Base-by-base conservation (phyloP, 768 basidiomycete species). In the Pisolithus tinctorius region DNA sequence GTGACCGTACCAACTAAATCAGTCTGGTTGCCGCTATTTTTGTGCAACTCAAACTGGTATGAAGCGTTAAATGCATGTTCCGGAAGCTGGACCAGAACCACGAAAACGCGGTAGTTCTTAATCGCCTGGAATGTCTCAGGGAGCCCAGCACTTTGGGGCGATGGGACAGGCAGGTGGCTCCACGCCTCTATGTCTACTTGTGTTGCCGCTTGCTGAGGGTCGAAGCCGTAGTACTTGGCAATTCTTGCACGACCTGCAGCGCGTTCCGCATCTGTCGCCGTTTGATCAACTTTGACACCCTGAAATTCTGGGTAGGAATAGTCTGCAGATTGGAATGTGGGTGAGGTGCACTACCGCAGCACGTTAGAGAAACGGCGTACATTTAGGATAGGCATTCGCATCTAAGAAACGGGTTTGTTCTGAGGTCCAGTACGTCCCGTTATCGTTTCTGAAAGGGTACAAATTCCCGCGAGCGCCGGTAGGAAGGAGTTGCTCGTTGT, bases 231-330 rank as follows among this genome's bases (percentile, higher is more conserved):
- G 26, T 53, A 65, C 30, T 54, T 53, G 37, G 60, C 53, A 14
- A 67, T 56, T 26, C 45, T 53, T 8, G 55, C 52, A 17, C 64
- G 65, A 0, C 57, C 61, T 17, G 49, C 42, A 34, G 58, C 52
- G 17, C 62, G 59, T 38, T 56, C 30, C 7, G 48, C 39, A 23
- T n/a, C 48, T 2, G 41, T 25, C 6, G 62, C 44, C 0, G 60
- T 40, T 31, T 52, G 47, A 42, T 68, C 57, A 6, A 68, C 65
- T 23, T 66, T 58, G 17, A 66, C 47, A 17, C 64, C 62, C 44
- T 45, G 37, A 30, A 66, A 59, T 36, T 57, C 54, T n/a, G 55
- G 47, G 42, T 67, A 66, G 11, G 66, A 61, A 46, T 66, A 66
- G 11, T 62, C 65, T 66, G 26, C 4, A 6, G 43, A 23, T 13